Percentiles rank a stretch among this genome's conserved stretches.
phyloP scores from a whole-genome alignment of 2,329 filamentous ascomycete genomes.

The Penicillium sumatraense region DNA sequence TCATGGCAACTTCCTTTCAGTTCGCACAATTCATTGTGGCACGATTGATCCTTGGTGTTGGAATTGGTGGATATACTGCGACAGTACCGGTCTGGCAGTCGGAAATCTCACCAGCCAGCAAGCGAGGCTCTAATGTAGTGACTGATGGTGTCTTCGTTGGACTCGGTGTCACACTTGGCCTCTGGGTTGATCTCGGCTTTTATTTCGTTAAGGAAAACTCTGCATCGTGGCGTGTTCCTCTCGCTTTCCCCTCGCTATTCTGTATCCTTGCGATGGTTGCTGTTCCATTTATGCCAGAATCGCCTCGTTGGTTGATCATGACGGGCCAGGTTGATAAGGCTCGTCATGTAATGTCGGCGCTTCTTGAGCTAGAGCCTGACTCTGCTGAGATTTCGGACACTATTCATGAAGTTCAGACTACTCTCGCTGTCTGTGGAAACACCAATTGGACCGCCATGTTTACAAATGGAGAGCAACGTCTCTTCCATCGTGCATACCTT shows the following conservation, averaged over 20 bases:
- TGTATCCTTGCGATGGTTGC: conserved; percentile 35
- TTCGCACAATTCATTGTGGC: conserved; percentile 54
- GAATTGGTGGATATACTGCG: conserved; percentile 48
- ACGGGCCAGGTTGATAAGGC: conserved; percentile 42
- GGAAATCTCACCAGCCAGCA: conserved; percentile 28
- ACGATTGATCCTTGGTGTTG: conserved; percentile 50
- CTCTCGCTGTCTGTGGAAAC: conserved; percentile 7
- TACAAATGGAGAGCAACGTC: conserved; percentile 39
- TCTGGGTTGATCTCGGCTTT: conserved; percentile 56
- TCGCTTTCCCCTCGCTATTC: conserved; percentile 45
- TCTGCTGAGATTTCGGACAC: background rate
- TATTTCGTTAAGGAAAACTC: conserved; percentile 42
- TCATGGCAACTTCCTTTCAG: conserved; percentile 50
- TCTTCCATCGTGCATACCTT: conserved; percentile 40
- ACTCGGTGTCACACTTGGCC: conserved; percentile 28
- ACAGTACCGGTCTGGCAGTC: conserved; percentile 55
- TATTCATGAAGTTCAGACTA: conserved; percentile 1
- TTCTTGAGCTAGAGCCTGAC: conserved; percentile 29
- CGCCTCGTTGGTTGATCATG: conserved; percentile 53
- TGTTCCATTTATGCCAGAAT: conserved; percentile 44
- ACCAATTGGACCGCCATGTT: conserved; percentile 43
- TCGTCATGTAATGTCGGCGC: conserved; percentile 43
- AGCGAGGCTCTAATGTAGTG: conserved; percentile 49
- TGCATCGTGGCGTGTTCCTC: conserved; percentile 49
- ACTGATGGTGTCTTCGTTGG: conserved; percentile 39